Percentiles rank a stretch among this genome's conserved stretches.
Conservation (phyloP, 2,329 filamentous ascomycete genomes). For the Dactylonectria macrodidyma region DNA sequence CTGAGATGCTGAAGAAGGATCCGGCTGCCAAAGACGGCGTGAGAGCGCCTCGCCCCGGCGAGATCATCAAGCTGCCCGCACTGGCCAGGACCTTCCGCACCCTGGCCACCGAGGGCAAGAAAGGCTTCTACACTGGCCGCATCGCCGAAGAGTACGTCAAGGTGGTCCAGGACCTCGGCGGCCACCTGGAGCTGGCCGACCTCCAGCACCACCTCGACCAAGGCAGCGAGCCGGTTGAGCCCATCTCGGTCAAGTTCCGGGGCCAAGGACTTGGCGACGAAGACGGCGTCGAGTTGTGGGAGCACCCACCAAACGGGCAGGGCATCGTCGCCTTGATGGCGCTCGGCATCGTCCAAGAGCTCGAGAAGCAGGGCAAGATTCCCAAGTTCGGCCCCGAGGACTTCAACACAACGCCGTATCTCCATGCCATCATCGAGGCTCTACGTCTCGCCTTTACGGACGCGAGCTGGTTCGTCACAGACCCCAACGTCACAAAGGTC, state of each 20-base stretch:
- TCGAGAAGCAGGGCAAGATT: constrained; percentile 83
- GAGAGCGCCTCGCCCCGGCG: constrained; percentile 83
- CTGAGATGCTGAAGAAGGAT: constrained; percentile 90
- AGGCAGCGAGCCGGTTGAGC: constrained; percentile 84
- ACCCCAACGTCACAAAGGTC: constrained; percentile 80
- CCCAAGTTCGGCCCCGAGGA: constrained; percentile 78
- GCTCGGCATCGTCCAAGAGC: constrained; percentile 88
- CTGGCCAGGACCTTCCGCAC: constrained; percentile 86
- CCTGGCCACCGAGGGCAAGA: constrained; percentile 85
- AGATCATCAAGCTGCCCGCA: constrained; percentile 89
- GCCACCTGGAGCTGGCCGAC: constrained; percentile 84
- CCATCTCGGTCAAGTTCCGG: constrained; percentile 85
- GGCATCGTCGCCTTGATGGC: constrained; percentile 96
- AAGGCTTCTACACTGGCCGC: constrained; percentile 90
- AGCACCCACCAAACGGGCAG: constrained; percentile 96
- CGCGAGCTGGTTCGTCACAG: constrained; percentile 90
- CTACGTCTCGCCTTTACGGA: constrained; percentile 93
- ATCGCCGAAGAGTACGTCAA: constrained; percentile 87
- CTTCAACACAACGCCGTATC: constrained; percentile 85
- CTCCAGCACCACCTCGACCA: constrained; percentile 78
- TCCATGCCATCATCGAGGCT: constrained; percentile 90
- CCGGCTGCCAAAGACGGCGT: constrained; percentile 76
- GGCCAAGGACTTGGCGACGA: constrained; percentile 69
- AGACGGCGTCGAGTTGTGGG: constrained; percentile 88
- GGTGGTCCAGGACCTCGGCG: constrained; percentile 82